phyloP scores from a whole-genome alignment of 1,284 basidiomycete genomes.

The Pseudomicrostroma phylloplanum region DNA sequence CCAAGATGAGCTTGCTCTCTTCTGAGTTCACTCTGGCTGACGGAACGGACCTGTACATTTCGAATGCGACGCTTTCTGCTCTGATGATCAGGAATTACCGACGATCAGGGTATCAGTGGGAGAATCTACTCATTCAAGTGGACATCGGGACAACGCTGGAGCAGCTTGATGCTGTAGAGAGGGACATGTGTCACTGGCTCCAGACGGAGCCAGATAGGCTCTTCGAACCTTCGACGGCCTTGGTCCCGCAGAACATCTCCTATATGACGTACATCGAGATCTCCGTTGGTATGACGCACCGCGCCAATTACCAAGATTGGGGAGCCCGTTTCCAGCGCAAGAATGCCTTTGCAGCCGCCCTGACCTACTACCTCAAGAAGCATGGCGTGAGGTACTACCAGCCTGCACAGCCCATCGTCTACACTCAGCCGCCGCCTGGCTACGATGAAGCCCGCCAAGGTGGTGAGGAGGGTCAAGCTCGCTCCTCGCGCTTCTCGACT shows the following conservation, averaged over 20 bases:
- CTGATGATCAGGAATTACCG: constrained; percentile 44
- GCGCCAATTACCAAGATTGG: constrained; percentile 48
- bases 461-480: constrained; percentile 13
- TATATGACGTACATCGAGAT: constrained; percentile 42
- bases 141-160: constrained; percentile 42
- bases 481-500: neutral
- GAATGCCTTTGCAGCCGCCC: constrained; percentile 44
- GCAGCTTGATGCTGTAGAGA: constrained; percentile 43
- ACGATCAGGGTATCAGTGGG: constrained; percentile 44
- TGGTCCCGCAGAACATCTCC: constrained; percentile 39
- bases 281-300: constrained; percentile 45
- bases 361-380: constrained; percentile 45
- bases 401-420: constrained; percentile 36
- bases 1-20: constrained; percentile 43
- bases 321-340: constrained; percentile 39
- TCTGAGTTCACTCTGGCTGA: constrained; percentile 38
- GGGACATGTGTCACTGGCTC: constrained; percentile 47
- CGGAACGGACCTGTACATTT: constrained; percentile 41
- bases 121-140: constrained; percentile 36
- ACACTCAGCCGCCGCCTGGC: constrained; percentile 33
- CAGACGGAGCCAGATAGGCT: constrained; percentile 45
- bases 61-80: constrained; percentile 34
- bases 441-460: constrained; percentile 22
- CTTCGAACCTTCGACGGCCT: constrained; percentile 41
- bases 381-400: constrained; percentile 41